phyloP scores from a whole-genome alignment of 768 basidiomycete genomes.

The Suillus brevipes region DNA sequence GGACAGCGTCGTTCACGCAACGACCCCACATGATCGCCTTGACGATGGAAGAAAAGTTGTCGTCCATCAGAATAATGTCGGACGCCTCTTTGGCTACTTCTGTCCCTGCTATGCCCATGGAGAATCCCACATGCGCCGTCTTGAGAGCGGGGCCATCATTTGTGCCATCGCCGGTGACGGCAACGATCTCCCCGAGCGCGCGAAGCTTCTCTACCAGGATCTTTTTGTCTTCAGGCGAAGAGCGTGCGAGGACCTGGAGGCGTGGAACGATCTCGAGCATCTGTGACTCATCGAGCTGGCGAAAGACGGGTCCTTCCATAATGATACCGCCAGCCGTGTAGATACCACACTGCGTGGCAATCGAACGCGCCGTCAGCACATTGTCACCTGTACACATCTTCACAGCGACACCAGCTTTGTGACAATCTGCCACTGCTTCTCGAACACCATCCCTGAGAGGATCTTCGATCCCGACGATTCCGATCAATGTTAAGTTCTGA shows the following conservation, averaged over 20 bases:
- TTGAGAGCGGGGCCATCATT: conserved; percentile 98
- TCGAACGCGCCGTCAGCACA: conserved; percentile 92
- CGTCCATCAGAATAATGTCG: conserved; percentile 98
- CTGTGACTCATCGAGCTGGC: conserved; percentile 68
- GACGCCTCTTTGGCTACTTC: conserved; percentile 99
- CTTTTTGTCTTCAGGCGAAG: conserved; percentile 97
- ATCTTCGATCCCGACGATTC: conserved; percentile 94
- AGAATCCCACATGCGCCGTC: conserved; percentile 95
- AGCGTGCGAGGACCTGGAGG: conserved; percentile 94
- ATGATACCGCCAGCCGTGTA: conserved; percentile 92
- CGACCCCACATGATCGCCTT: conserved; percentile 99
- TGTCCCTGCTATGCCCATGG: conserved; percentile 94
- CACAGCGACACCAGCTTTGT: conserved; percentile 85
- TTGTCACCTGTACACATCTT: conserved; percentile 99
- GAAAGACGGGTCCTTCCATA: conserved; percentile 97
- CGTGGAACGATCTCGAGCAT: conserved; percentile 85
- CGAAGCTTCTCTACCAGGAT: conserved; percentile 88
- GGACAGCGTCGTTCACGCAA: conserved; percentile 96
- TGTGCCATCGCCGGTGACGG: conserved; percentile 97
- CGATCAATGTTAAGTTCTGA: conserved; percentile 77
- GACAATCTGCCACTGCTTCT: conserved; percentile 85
- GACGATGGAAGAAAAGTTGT: conserved; percentile 94
- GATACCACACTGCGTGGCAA: conserved; percentile 94
- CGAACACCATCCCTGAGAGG: conserved; percentile 89
- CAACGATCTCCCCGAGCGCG: conserved; percentile 84